Conservation (phyloP, 2,329 filamentous ascomycete genomes). For the Domatiomyces globalis region DNA sequence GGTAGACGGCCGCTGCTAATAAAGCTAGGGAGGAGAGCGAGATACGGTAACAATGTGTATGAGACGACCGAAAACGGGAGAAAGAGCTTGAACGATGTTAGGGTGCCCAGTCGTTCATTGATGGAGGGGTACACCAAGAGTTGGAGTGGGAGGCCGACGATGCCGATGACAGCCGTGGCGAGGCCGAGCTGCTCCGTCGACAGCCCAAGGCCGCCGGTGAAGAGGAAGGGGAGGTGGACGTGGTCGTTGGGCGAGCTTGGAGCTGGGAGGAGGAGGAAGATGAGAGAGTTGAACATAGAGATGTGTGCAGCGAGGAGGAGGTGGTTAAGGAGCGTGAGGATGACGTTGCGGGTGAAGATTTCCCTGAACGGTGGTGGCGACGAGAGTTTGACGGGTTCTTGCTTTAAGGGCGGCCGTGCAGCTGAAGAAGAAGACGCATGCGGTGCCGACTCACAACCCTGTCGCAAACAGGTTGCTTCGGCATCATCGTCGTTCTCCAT, state of each 20-base stretch:
- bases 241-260: conserved; percentile 37
- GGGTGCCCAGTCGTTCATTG: conserved; percentile 52
- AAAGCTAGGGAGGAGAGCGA: conserved; percentile 50
- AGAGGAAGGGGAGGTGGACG: conserved; percentile 31
- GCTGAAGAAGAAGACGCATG: neutral
- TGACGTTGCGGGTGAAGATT: conserved; percentile 41
- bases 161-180: conserved; percentile 61
- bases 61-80: conserved; percentile 56
- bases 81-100: conserved; percentile 53
- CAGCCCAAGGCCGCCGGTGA: conserved; percentile 61
- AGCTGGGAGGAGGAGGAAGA: conserved; percentile 63
- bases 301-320: conserved; percentile 60
- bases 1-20: conserved; percentile 7
- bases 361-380: conserved; percentile 28
- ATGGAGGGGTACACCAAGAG: conserved; percentile 56
- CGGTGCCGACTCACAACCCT: conserved; percentile 16
- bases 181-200: conserved; percentile 57
- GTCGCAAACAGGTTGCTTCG: conserved; percentile 8
- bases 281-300: conserved; percentile 61
- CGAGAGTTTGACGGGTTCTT: neutral
- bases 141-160: conserved; percentile 60
- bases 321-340: conserved; percentile 47
- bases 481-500: conserved; percentile 4
- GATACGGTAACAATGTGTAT: conserved; percentile 56
- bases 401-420: conserved; percentile 7